phyloP scores from a whole-genome alignment of 495 filamentous ascomycete genomes.

The Hypoxylon perforatum region DNA sequence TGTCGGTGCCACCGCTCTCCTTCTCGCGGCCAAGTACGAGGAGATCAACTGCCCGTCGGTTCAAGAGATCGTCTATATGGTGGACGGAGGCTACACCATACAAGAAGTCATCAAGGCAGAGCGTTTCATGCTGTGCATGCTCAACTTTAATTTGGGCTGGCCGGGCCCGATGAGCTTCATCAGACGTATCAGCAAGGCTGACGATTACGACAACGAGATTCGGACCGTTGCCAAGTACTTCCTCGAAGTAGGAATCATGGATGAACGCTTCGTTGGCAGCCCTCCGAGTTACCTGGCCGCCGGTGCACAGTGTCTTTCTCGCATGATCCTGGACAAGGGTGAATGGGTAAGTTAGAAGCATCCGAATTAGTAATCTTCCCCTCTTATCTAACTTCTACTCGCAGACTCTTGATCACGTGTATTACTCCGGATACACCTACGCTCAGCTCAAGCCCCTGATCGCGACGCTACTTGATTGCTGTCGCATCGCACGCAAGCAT shows the following conservation, averaged over 20 bases:
- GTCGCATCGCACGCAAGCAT: constrained; percentile 80
- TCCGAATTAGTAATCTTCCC: constrained; percentile 19
- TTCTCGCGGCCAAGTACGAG: constrained; percentile 97
- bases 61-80: constrained; percentile 97
- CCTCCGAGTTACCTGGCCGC: constrained; percentile 91
- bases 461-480: constrained; percentile 83
- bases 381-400: constrained; percentile 13
- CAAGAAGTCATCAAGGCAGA: constrained; percentile 98
- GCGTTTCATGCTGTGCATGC: constrained; percentile 95
- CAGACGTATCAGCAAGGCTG: constrained; percentile 95
- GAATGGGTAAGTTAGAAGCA: constrained; percentile 78
- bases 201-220: constrained; percentile 96
- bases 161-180: constrained; percentile 99
- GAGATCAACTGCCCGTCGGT: constrained; percentile 97
- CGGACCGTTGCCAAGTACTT: constrained; percentile 98
- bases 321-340: constrained; percentile 87
- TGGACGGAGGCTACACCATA: constrained; percentile 85
- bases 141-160: constrained; percentile 94
- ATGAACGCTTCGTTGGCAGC: constrained; percentile 93
- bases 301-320: constrained; percentile 92
- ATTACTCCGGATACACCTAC: constrained; percentile 93
- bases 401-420: constrained; percentile 82
- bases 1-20: constrained; percentile 94
- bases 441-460: constrained; percentile 82
- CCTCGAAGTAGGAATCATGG: constrained; percentile 95